Conservation (phyloP, 163 green algal genomes). For the Scenedesmus sp. region DNA sequence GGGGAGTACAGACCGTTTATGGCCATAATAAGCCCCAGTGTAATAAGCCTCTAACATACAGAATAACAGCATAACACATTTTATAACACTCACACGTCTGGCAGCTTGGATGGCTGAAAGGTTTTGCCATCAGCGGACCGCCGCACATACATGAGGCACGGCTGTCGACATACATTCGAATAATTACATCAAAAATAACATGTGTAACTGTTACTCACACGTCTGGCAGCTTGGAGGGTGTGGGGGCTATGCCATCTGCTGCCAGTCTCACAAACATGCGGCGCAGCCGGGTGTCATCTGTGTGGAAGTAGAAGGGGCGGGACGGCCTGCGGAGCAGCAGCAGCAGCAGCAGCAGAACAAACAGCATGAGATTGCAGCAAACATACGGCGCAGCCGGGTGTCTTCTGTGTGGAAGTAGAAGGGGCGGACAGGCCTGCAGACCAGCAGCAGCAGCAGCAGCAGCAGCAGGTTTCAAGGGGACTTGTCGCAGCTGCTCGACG, state of each 20-base stretch:
- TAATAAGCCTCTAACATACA: too few relatives aligned
- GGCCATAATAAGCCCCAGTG: too few relatives aligned
- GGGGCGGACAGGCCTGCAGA: neutral
- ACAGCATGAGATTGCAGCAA: neutral
- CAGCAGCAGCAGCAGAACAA: neutral
- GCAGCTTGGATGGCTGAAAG: neutral
- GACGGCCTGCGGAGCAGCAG: neutral
- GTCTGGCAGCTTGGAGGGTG: neutral
- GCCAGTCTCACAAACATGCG: neutral
- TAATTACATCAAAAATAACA: neutral
- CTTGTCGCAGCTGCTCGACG: too few relatives aligned
- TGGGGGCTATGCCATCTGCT: neutral
- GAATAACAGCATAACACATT: too few relatives aligned
- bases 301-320: constrained; percentile 27
- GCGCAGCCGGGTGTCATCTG: neutral
- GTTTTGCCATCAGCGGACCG: too few relatives aligned
- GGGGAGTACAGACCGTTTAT: too few relatives aligned
- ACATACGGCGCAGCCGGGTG: neutral
- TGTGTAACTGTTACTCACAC: neutral
- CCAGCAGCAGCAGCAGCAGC: neutral
- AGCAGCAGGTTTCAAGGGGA: neutral
- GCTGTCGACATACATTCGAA: neutral
- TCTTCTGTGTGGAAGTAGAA: constrained; percentile 20
- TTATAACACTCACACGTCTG: neutral
- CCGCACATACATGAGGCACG: neutral